These are phyloP conservation scores for Kernera saxatilis DNA, from an alignment of 345 rosid species.

Conservation along the genomic window DNA sequence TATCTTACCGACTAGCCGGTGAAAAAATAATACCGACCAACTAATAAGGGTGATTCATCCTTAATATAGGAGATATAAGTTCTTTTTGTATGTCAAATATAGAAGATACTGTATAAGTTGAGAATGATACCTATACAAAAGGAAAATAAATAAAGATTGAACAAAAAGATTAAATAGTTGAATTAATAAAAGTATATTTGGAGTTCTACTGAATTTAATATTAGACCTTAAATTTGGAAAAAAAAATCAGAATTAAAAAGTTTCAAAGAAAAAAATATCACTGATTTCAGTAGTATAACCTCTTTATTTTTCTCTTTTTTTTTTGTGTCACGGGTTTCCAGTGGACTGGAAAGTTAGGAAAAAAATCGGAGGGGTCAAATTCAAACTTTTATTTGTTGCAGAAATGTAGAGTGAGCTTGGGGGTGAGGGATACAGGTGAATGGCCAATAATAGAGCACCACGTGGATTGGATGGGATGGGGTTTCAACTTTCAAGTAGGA, in stretches of 20 bases:
- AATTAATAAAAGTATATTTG: too few relatives aligned
- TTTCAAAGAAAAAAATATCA: too few relatives aligned
- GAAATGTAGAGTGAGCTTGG: background rate
- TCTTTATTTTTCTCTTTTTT: background rate
- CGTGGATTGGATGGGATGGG: background rate
- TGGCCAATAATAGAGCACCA: background rate
- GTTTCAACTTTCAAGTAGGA: background rate
- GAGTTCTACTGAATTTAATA: too few relatives aligned
- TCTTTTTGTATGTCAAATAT: too few relatives aligned
- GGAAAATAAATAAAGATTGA: too few relatives aligned
- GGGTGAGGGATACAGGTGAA: background rate
- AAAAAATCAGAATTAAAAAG: too few relatives aligned
- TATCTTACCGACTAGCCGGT: slow-evolving; percentile 12
- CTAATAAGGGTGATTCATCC: background rate
- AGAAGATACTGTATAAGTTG: too few relatives aligned
- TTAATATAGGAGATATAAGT: background rate
- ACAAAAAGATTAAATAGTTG: too few relatives aligned
- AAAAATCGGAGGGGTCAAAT: background rate
- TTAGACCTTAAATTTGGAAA: too few relatives aligned
- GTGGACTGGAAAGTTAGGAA: background rate
- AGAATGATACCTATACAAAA: background rate
- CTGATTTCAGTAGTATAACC: background rate
- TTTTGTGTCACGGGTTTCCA: background rate
- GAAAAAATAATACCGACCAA: slow-evolving; percentile 1
- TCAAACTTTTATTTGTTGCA: background rate